Conservation (phyloP, 495 filamentous ascomycete species). For the Aspergillus ellipticus region DNA sequence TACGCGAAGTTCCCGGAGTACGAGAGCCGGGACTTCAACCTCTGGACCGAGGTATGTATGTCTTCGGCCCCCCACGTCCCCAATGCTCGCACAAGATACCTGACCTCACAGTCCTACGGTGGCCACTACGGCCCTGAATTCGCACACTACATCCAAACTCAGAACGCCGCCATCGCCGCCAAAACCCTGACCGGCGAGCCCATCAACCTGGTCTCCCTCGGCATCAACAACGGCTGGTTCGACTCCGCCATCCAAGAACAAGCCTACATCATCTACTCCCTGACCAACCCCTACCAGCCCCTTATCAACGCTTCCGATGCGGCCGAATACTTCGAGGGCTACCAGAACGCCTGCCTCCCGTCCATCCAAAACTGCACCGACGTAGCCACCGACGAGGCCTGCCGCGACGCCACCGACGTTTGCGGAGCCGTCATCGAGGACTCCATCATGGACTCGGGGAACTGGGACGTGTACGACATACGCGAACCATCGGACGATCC, state of each 20-base stretch:
- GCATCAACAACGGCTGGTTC: conserved; percentile 57
- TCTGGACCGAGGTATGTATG: conserved; percentile 40
- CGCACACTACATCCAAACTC: conserved; percentile 45
- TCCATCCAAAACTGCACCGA: conserved; percentile 33
- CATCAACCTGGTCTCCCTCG: conserved; percentile 51
- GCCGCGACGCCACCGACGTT: conserved; percentile 36
- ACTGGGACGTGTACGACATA: conserved; percentile 53
- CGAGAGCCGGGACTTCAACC: conserved; percentile 49
- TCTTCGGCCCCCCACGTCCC: background rate
- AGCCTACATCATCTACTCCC: conserved; percentile 48
- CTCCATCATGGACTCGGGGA: conserved; percentile 24
- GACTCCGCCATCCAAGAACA: conserved; percentile 48
- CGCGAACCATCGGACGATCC: conserved; percentile 40
- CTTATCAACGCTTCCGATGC: conserved; percentile 44
- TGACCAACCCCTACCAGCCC: conserved; percentile 49
- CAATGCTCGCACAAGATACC: no score
- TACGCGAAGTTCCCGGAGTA: conserved; percentile 51
- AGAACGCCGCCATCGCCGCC: conserved; percentile 43
- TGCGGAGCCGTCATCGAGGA: conserved; percentile 45
- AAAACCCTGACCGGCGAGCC: conserved; percentile 41
- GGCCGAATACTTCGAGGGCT: conserved; percentile 32
- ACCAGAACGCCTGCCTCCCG: conserved; percentile 39
- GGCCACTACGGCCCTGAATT: conserved; percentile 55
- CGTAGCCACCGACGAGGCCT: conserved; percentile 35
- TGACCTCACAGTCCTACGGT: conserved; percentile 44